Evolutionary conservation across 805 yeast genomes (phyloP).

Genomic region (Spathaspora arborariae): DNA sequence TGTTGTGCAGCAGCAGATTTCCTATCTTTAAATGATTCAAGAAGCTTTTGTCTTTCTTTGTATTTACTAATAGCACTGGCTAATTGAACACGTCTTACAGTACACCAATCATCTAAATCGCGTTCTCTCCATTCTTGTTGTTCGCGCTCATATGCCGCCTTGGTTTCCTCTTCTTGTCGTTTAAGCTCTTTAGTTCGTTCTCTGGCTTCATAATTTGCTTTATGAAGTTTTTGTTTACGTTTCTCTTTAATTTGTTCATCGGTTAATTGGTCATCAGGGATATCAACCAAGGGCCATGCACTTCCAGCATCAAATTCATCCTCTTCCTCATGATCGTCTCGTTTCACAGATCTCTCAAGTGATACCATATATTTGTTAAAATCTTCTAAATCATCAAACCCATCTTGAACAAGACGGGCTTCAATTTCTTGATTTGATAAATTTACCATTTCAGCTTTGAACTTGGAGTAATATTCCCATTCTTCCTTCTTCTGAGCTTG

Average conservation of each 20-base stretch:
- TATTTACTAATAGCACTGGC: conserved; percentile 54
- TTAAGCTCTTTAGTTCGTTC: conserved; percentile 78
- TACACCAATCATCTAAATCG: conserved; percentile 79
- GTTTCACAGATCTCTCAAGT: conserved; percentile 65
- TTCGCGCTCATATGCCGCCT: conserved; percentile 55
- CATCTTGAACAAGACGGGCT: conserved; percentile 60
- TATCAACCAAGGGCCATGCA: conserved; percentile 66
- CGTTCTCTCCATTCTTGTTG: conserved; percentile 76
- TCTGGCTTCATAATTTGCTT: conserved; percentile 88
- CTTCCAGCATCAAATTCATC: conserved; percentile 47
- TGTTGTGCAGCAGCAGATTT: conserved; percentile 89
- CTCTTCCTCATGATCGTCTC: conserved; percentile 53
- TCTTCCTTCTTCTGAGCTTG: conserved; percentile 78
- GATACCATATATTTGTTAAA: conserved; percentile 61
- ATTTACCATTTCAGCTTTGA: conserved; percentile 49
- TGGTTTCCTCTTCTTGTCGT: conserved; percentile 55
- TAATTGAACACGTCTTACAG: conserved; percentile 60
- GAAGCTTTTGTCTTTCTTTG: conserved; percentile 65
- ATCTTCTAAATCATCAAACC: conserved; percentile 72
- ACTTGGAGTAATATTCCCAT: conserved; percentile 59
- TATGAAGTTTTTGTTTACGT: conserved; percentile 74
- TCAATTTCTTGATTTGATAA: conserved; percentile 53
- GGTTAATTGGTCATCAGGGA: conserved; percentile 78
- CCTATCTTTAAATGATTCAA: conserved; percentile 78
- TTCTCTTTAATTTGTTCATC: conserved; percentile 85